Evolutionary conservation across 768 basidiomycete genomes (phyloP).

Genomic region (Collybiopsis confluens): DNA sequence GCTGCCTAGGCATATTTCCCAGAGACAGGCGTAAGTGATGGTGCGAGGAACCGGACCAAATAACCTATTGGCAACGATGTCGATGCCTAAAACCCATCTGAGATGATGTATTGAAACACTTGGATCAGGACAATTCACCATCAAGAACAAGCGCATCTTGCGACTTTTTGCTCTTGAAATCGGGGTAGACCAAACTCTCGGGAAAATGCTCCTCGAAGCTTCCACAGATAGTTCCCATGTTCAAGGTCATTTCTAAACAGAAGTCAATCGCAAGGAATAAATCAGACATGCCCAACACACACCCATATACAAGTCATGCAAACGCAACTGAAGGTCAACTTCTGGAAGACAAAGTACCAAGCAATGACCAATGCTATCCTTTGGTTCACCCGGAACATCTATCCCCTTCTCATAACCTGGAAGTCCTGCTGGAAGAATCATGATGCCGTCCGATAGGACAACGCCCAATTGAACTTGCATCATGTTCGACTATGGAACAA

Average conservation of each 20-base stretch:
- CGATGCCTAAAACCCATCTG: constrained; percentile 49
- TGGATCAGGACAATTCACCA: no score
- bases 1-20: constrained; percentile 78
- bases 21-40: constrained; percentile 85
- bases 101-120: constrained; percentile 5
- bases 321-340: constrained; percentile 69
- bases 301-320: constrained; percentile 92
- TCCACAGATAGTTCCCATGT: constrained; percentile 58
- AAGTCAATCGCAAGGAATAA: constrained; percentile 7
- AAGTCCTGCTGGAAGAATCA: constrained; percentile 65
- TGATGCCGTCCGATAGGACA: constrained; percentile 42
- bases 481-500: constrained; percentile 64
- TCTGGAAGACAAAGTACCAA: constrained; percentile 58
- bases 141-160: constrained; percentile 46
- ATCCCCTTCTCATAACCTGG: constrained; percentile 49
- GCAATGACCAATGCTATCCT: constrained; percentile 45
- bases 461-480: constrained; percentile 72
- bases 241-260: constrained; percentile 86
- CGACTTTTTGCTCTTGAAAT: constrained; percentile 13
- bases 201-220: constrained; percentile 43
- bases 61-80: constrained; percentile 78
- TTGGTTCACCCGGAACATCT: constrained; percentile 7
- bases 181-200: constrained; percentile 32
- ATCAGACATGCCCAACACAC: constrained; percentile 7
- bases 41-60: constrained; percentile 88